A percentile compares a stretch with the other conserved stretches of the same genome.
Evolutionary conservation across 352 stramenopile species (phyloP).

Genomic region (Phytophthora palmivora): DNA sequence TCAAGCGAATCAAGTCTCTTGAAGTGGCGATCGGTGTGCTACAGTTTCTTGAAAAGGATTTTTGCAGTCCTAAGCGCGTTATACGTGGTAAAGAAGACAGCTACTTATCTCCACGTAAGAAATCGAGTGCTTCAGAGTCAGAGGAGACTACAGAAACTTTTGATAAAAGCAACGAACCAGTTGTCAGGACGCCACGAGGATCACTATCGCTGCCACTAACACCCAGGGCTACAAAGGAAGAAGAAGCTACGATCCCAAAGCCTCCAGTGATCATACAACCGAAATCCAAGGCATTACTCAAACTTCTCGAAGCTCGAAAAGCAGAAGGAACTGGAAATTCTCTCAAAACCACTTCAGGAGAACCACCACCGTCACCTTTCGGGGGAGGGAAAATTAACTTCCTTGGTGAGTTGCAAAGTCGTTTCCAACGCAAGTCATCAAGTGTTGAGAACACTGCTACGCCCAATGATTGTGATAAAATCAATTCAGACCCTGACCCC

Average conservation of each 20-base stretch:
- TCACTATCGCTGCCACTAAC: constrained; percentile 10
- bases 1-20: constrained; percentile 60
- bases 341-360: not conserved
- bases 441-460: not conserved
- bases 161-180: not conserved
- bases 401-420: constrained; percentile 49
- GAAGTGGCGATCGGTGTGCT: constrained; percentile 70
- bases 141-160: not conserved
- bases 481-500: not conserved
- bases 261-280: constrained; percentile 31
- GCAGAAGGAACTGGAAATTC: constrained; percentile 24
- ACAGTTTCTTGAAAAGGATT: constrained; percentile 74
- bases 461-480: not conserved
- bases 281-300: constrained; percentile 62
- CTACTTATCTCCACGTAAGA: constrained; percentile 11
- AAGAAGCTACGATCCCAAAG: constrained; percentile 1
- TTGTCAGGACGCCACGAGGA: constrained; percentile 12
- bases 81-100: constrained; percentile 14
- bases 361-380: constrained; percentile 26
- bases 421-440: constrained; percentile 23
- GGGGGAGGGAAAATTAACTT: constrained; percentile 36
- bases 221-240: constrained; percentile 7
- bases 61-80: constrained; percentile 57
- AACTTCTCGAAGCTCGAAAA: constrained; percentile 44
- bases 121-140: not conserved